Percentiles rank a stretch among this genome's conserved stretches.
Conservation (phyloP, 345 rosid genomes). For the Dipteronia dyeriana region DNA sequence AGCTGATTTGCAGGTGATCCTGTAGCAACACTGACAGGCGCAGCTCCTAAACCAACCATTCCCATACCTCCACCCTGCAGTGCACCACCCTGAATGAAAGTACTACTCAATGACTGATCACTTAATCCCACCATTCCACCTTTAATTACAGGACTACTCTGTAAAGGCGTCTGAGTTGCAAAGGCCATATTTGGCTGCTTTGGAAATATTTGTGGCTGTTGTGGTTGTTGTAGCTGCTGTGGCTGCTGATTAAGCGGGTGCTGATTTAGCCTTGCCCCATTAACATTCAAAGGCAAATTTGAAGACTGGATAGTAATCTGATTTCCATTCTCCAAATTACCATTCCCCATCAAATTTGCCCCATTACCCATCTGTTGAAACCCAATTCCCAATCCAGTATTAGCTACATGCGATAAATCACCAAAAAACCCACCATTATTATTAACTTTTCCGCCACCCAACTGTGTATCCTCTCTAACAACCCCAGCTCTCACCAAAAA, state of each 20-base stretch:
- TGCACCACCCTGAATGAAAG: constrained; percentile 48
- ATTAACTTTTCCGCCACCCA: constrained; percentile 36
- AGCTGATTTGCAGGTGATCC: constrained; percentile 73
- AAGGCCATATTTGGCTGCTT: constrained; percentile 57
- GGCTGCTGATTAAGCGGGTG: constrained; percentile 45
- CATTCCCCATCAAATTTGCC: constrained; percentile 36
- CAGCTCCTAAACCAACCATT: constrained; percentile 60
- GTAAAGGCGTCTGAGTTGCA: constrained; percentile 51
- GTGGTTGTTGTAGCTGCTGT: constrained; percentile 48
- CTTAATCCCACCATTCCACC: constrained; percentile 57
- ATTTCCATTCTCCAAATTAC: constrained; percentile 32
- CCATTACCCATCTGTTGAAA: constrained; percentile 52
- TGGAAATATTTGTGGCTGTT: constrained; percentile 51
- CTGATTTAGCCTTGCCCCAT: constrained; percentile 57
- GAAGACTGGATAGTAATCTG: constrained; percentile 53
- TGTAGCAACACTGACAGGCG: constrained; percentile 37
- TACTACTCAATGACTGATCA: constrained; percentile 50
- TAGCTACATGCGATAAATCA: constrained; percentile 33
- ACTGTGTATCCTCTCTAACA: constrained; percentile 72
- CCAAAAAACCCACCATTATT: constrained; percentile 49
- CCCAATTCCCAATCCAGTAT: constrained; percentile 45
- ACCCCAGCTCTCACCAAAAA: constrained; percentile 84
- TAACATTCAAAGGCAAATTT: constrained; percentile 59
- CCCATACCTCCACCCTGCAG: constrained; percentile 60
- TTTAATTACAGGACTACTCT: constrained; percentile 58